phyloP scores from a whole-genome alignment of 352 stramenopile species.

The Globisporangium irregulare region DNA sequence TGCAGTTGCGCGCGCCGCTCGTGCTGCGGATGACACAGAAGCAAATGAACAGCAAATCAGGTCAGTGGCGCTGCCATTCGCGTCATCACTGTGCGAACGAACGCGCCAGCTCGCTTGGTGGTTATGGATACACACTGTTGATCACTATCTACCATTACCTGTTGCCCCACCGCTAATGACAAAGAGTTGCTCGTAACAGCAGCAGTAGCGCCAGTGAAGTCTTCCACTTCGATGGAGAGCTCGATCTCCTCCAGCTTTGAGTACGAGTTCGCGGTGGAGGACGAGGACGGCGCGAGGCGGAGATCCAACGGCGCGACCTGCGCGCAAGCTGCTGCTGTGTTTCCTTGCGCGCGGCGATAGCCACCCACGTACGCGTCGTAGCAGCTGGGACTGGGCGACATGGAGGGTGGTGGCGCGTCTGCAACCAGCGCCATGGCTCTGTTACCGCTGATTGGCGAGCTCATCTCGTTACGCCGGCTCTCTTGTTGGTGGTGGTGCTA shows the following conservation, averaged over 20 bases:
- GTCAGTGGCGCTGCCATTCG: not conserved
- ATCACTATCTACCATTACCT: not conserved
- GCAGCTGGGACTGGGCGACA: constrained; percentile 28
- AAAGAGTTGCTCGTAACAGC: not conserved
- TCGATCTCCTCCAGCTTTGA: constrained; percentile 10
- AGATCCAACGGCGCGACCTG: not conserved
- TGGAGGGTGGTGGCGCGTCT: not conserved
- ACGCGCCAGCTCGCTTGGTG: not conserved
- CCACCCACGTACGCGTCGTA: constrained; percentile 36
- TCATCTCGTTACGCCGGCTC: not conserved
- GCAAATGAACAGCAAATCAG: not conserved
- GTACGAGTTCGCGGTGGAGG: constrained; percentile 11
- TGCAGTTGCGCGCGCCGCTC: not conserved
- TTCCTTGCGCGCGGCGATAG: constrained; percentile 20
- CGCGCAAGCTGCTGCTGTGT: not conserved
- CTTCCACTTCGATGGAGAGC: constrained; percentile 2
- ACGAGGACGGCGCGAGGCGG: constrained; percentile 10
- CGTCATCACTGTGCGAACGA: not conserved
- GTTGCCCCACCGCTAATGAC: not conserved
- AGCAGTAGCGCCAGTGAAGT: not conserved
- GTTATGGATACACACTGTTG: not conserved
- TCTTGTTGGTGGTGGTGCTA: not conserved
- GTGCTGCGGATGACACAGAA: not conserved
- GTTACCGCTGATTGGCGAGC: not conserved
- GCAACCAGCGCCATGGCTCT: not conserved